phyloP scores from a whole-genome alignment of 2,329 filamentous ascomycete genomes.

The Aspergillus aculeatinus region DNA sequence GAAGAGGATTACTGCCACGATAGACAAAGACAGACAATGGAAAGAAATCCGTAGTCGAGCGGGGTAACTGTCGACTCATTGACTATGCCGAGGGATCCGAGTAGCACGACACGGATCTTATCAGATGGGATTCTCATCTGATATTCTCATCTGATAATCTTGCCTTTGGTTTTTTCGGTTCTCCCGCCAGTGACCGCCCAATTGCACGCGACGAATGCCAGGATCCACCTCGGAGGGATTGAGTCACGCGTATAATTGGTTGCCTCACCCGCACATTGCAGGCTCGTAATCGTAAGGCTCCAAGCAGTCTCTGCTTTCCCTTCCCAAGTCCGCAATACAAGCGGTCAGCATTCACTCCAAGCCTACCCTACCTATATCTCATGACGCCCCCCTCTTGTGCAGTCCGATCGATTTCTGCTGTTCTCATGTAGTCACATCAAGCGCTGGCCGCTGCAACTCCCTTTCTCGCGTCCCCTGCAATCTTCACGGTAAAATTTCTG shows the following conservation, averaged over 20 bases:
- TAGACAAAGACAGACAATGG: too few relatives aligned
- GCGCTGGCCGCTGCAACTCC: neutral
- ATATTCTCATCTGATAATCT: conserved; percentile 4
- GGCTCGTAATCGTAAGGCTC: neutral
- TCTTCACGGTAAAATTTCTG: neutral
- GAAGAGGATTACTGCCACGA: too few relatives aligned
- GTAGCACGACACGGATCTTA: conserved; percentile 1
- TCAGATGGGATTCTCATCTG: conserved; percentile 1
- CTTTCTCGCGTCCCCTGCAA: neutral
- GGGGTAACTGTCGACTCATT: too few relatives aligned
- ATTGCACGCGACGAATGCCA: too few relatives aligned
- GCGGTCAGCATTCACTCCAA: neutral
- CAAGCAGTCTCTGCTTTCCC: neutral
- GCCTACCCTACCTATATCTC: neutral
- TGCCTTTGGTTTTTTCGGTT: neutral
- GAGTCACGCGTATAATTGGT: neutral
- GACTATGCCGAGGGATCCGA: neutral
- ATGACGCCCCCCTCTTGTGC: neutral
- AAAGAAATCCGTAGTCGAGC: too few relatives aligned
- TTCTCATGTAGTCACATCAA: neutral
- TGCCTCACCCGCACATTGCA: neutral
- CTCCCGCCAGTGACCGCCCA: neutral
- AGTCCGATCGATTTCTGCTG: neutral
- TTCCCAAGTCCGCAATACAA: neutral
- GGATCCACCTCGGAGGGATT: too few relatives aligned